phyloP scores from a whole-genome alignment of 192 early-diverging fungal genomes.

The Podochytrium sp. region DNA sequence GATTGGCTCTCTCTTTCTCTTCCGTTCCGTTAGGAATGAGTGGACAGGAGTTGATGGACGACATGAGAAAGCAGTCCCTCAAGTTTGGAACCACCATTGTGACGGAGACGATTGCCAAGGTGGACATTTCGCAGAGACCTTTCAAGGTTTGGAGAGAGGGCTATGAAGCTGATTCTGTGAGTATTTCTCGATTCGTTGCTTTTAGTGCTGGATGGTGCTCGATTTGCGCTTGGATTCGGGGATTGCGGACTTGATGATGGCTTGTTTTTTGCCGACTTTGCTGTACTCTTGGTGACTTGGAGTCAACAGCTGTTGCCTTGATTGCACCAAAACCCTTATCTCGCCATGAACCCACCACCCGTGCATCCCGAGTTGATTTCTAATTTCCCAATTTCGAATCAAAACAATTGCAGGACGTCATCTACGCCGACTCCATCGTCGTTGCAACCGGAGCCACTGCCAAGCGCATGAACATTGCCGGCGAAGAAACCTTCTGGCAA shows the following conservation, averaged over 20 bases:
- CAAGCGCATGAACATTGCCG: conserved; percentile 81
- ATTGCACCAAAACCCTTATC: background rate
- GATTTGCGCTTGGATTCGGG: too few species aligned
- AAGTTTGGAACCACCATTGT: conserved; percentile 87
- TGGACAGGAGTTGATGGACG: conserved; percentile 89
- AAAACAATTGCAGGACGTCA: conserved; percentile 50
- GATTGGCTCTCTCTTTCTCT: background rate
- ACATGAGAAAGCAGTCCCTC: conserved; percentile 77
- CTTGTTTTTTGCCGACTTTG: background rate
- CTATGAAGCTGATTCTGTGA: conserved; percentile 58
- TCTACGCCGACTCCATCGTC: conserved; percentile 83
- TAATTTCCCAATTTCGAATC: background rate
- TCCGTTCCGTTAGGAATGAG: conserved; percentile 59
- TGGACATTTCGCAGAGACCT: conserved; percentile 81
- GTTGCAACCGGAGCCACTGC: conserved; percentile 99
- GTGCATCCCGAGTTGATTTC: background rate
- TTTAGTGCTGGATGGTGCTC: too few species aligned
- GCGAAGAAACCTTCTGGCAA: conserved; percentile 96
- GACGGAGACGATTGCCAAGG: conserved; percentile 92
- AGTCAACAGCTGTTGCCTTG: background rate
- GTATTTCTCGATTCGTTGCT: too few species aligned
- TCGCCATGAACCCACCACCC: background rate
- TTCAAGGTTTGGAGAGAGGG: conserved; percentile 95
- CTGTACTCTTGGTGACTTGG: background rate
- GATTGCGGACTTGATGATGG: too few species aligned